Conservation (phyloP, 2,329 filamentous ascomycete genomes). For the Neonectria hederae region DNA sequence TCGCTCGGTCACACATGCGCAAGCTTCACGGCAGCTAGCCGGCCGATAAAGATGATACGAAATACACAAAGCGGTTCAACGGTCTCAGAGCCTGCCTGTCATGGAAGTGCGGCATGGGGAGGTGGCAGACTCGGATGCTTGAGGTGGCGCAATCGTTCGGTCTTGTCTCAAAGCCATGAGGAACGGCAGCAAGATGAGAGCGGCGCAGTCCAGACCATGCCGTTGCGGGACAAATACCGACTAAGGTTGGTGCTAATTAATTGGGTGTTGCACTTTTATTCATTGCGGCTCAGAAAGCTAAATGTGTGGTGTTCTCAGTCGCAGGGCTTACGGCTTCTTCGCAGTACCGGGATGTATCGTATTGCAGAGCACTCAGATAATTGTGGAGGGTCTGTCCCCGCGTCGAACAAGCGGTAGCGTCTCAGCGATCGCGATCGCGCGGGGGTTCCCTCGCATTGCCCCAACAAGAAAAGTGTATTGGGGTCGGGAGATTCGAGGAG, state of each 20-base stretch:
- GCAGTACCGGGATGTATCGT: neutral
- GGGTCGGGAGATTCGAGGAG: conserved; percentile 17
- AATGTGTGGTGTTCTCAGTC: neutral
- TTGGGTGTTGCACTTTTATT: neutral
- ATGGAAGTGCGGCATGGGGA: conserved; percentile 1
- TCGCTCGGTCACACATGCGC: neutral
- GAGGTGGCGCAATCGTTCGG: neutral
- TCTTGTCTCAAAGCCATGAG: conserved; percentile 7
- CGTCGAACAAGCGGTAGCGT: conserved; percentile 16
- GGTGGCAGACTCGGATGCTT: conserved; percentile 17
- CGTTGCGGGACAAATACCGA: neutral
- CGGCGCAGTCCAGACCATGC: conserved; percentile 2
- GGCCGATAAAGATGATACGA: neutral
- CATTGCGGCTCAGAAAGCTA: conserved; percentile 1
- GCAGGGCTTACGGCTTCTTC: neutral
- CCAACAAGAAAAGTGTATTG: conserved; percentile 14
- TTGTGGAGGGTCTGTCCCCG: conserved; percentile 16
- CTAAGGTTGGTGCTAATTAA: neutral
- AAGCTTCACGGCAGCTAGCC: neutral
- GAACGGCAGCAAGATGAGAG: neutral
- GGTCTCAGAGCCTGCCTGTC: neutral
- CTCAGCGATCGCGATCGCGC: conserved; percentile 24
- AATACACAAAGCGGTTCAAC: neutral
- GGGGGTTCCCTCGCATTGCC: conserved; percentile 16
- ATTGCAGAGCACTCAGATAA: conserved; percentile 6